A percentile compares a stretch with the other conserved stretches of the same genome.
Conservation (phyloP, 768 basidiomycete species). For the Trichaptum fuscoviolaceum region DNA sequence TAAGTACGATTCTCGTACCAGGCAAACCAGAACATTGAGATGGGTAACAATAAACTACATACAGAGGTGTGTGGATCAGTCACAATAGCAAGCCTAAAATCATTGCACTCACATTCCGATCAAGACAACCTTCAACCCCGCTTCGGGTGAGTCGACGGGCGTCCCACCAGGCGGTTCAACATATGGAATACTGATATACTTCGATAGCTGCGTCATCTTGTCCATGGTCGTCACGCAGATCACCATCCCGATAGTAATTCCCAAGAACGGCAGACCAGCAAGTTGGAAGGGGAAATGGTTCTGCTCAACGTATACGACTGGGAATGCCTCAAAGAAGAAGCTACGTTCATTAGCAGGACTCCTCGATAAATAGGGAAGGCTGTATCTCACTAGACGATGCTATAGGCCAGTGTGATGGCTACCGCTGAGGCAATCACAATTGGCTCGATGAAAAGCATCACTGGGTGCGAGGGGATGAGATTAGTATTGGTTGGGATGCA, state of each 20-base stretch:
- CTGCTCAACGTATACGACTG: constrained; percentile 18
- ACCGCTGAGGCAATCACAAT: constrained; percentile 17
- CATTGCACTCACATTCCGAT: constrained; percentile 14
- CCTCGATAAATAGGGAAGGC: not conserved
- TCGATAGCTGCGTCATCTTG: constrained; percentile 10
- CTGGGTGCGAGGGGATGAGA: constrained; percentile 6
- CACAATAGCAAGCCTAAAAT: not conserved
- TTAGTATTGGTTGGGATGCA: not conserved
- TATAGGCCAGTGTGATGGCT: constrained; percentile 19
- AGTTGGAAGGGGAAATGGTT: constrained; percentile 17
- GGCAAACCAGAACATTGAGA: constrained; percentile 21
- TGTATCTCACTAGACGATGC: constrained; percentile 19
- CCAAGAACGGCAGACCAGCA: constrained; percentile 19
- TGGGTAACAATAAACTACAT: constrained; percentile 15
- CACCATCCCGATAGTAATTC: constrained; percentile 16
- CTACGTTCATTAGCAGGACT: constrained; percentile 6
- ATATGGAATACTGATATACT: constrained; percentile 13
- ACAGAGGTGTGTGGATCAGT: not conserved
- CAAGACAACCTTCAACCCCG: constrained; percentile 16
- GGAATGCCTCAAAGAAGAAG: constrained; percentile 21
- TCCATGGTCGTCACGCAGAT: constrained; percentile 11
- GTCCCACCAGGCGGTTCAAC: constrained; percentile 9
- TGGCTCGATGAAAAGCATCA: constrained; percentile 17
- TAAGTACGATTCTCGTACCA: constrained; percentile 14
- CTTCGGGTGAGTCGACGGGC: constrained; percentile 11